Conservation (phyloP, 495 filamentous ascomycete genomes). For the Xeromyces bisporus region DNA sequence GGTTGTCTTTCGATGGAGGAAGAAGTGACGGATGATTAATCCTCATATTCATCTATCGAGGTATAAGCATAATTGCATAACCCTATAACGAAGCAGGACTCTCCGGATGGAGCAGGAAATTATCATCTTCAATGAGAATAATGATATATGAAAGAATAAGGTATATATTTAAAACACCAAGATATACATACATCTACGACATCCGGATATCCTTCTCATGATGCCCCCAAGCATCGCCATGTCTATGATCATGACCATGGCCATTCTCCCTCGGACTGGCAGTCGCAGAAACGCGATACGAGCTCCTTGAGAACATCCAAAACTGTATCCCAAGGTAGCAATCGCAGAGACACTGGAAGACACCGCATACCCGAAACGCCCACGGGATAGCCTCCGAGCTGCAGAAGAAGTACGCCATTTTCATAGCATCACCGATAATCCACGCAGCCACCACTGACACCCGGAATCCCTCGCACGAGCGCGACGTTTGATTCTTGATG, state of each 20-base stretch:
- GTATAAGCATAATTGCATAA: no score
- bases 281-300: slow-evolving; percentile 6
- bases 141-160: no score
- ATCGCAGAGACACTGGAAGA: slow-evolving; percentile 84
- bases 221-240: slow-evolving; percentile 11
- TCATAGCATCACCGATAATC: slow-evolving; percentile 85
- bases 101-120: no score
- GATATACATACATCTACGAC: slow-evolving; percentile 12
- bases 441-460: slow-evolving; percentile 72
- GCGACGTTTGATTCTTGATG: slow-evolving; percentile 54
- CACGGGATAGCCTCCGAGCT: slow-evolving; percentile 54
- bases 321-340: slow-evolving; percentile 71
- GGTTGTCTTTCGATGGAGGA: no score
- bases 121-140: no score
- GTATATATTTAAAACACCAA: slow-evolving; percentile 1
- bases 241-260: no score
- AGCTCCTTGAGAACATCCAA: slow-evolving; percentile 55
- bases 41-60: no score
- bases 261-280: slow-evolving; percentile 11
- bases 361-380: slow-evolving; percentile 81
- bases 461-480: slow-evolving; percentile 80
- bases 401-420: slow-evolving; percentile 85
- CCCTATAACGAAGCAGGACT: no score
- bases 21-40: no score
- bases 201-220: slow-evolving; percentile 31